These are phyloP conservation scores for Fusarium humuli DNA, from an alignment of 2,329 filamentous ascomycete genomes.

Conservation along the genomic window DNA sequence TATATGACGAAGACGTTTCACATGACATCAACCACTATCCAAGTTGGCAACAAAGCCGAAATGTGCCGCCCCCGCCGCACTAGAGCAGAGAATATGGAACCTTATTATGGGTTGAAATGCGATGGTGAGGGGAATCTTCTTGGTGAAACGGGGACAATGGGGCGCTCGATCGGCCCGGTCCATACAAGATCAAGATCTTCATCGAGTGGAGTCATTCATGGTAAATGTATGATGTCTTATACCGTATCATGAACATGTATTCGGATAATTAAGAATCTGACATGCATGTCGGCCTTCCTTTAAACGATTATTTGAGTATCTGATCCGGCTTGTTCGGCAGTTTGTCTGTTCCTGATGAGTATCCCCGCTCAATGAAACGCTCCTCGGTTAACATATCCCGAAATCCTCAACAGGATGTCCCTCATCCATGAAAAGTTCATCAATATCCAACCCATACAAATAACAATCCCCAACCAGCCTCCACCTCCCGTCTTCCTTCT, in stretches of 20 bases:
- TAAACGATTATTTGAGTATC: too few species aligned
- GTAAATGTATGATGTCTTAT: not conserved
- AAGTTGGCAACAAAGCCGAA: not conserved
- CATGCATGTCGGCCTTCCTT: not conserved
- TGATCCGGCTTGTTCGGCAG: not conserved
- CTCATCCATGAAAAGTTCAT: conserved; percentile 1
- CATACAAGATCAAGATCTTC: not conserved
- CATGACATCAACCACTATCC: conserved; percentile 7
- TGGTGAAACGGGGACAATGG: not conserved
- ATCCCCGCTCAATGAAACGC: not conserved
- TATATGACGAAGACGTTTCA: conserved; percentile 3
- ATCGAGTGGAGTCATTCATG: not conserved
- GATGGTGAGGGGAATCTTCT: not conserved
- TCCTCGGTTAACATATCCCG: not conserved
- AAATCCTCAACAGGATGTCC: conserved; percentile 16
- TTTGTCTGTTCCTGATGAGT: not conserved
- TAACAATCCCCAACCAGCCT: conserved; percentile 17
- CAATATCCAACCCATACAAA: conserved; percentile 10
- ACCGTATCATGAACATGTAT: not conserved
- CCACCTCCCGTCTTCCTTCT: not conserved
- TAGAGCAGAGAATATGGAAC: not conserved
- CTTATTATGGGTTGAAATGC: not conserved
- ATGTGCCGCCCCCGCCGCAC: conserved; percentile 4
- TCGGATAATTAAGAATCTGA: not conserved
- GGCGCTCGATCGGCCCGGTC: not conserved